Conservation (phyloP, 202 grass and related monocot species). For the Setaria italica region DNA sequence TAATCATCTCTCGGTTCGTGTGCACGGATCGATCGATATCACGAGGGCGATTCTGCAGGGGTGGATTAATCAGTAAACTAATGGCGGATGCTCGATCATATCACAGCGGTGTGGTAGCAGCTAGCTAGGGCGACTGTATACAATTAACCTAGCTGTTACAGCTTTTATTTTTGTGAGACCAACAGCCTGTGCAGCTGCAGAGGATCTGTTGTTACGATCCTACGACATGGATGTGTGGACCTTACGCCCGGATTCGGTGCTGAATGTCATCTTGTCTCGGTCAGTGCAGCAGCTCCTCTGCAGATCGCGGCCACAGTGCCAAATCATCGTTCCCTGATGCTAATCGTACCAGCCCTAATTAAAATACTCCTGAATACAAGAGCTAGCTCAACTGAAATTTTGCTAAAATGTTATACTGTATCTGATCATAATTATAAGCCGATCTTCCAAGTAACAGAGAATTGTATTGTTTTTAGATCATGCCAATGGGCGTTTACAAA, state of each 20-base stretch:
- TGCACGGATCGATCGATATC: slow-evolving; percentile 21
- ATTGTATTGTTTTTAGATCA: too few relatives aligned
- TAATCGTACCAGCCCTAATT: background rate
- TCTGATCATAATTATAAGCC: too few relatives aligned
- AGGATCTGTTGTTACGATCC: slow-evolving; percentile 21
- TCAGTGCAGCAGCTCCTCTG: background rate
- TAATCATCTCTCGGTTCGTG: slow-evolving; percentile 20
- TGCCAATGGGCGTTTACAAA: too few relatives aligned
- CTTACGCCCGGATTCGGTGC: slow-evolving; percentile 20
- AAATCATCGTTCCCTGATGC: background rate
- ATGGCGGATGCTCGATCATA: background rate
- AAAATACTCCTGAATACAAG: background rate
- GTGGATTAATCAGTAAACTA: slow-evolving; percentile 5
- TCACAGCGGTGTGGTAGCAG: background rate
- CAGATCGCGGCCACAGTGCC: background rate
- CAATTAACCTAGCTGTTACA: slow-evolving; percentile 14
- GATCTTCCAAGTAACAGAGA: too few relatives aligned
- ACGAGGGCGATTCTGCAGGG: slow-evolving; percentile 31
- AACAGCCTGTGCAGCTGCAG: background rate
- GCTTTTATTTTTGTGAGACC: slow-evolving; percentile 24
- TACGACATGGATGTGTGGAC: slow-evolving; percentile 5
- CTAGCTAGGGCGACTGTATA: background rate
- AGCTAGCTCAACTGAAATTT: background rate
- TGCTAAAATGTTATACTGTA: background rate
- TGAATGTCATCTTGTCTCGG: slow-evolving; percentile 40